Evolutionary conservation across 176 grass and related monocot species (phyloP).

Genomic region (Aegilops speltoides): DNA sequence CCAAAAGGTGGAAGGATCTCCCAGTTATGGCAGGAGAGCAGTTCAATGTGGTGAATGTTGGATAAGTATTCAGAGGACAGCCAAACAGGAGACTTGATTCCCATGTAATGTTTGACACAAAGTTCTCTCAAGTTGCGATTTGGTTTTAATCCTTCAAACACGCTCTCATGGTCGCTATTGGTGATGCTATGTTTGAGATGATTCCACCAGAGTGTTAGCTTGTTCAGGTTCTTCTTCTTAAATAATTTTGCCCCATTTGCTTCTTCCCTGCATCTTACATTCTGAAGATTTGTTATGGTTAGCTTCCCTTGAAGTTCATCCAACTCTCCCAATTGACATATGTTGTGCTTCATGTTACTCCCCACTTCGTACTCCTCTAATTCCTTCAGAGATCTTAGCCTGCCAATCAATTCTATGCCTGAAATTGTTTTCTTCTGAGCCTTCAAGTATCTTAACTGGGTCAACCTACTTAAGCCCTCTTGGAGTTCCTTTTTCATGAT

Average conservation of each 20-base stretch:
- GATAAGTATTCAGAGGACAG: no score
- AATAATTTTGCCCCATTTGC: conserved; percentile 8
- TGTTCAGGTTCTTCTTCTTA: conserved; percentile 35
- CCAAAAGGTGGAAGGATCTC: no score
- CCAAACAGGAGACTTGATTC: no score
- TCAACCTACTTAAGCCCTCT: conserved; percentile 26
- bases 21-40: no score
- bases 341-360: not conserved
- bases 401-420: conserved; percentile 27
- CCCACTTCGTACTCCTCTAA: conserved; percentile 10
- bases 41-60: no score
- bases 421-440: not conserved
- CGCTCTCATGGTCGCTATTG: no score
- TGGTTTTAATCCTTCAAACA: no score
- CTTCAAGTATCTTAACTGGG: conserved; percentile 34
- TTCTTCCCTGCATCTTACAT: not conserved
- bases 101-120: no score
- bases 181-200: no score
- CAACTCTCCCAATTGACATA: conserved; percentile 28
- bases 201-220: not conserved
- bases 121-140: no score
- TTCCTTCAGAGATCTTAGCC: not conserved
- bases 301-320: conserved; percentile 27
- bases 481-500: not conserved
- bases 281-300: conserved; percentile 36